Evolutionary conservation across 768 basidiomycete genomes (phyloP).

Genomic region (Lentinula sp.): DNA sequence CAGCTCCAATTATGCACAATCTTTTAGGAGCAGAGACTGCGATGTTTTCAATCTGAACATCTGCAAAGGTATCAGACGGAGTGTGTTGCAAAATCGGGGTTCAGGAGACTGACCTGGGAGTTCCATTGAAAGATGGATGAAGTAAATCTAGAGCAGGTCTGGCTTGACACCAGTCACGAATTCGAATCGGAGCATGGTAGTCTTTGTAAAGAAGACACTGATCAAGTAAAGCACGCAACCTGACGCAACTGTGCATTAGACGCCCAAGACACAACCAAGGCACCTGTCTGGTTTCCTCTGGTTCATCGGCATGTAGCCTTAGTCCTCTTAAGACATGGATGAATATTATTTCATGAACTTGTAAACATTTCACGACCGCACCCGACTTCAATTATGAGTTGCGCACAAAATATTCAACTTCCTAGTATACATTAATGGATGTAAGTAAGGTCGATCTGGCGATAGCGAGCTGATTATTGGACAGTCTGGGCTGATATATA

Average conservation of each 20-base stretch:
- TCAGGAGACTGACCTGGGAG: background rate
- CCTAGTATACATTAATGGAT: background rate
- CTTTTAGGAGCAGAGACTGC: background rate
- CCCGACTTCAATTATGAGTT: background rate
- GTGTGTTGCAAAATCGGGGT: background rate
- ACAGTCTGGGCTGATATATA: too few relatives aligned
- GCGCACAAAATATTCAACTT: background rate
- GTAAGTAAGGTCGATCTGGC: too few relatives aligned
- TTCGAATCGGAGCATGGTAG: background rate
- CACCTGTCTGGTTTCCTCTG: too few relatives aligned
- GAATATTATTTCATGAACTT: too few relatives aligned
- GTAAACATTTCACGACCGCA: too few relatives aligned
- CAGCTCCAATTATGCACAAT: constrained; percentile 69
- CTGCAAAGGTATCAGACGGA: background rate
- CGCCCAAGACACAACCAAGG: background rate
- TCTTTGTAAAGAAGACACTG: background rate
- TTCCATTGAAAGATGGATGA: background rate
- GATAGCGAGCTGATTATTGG: too few relatives aligned
- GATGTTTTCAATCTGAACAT: background rate
- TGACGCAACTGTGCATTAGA: background rate
- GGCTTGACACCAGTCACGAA: background rate
- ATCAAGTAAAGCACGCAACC: background rate
- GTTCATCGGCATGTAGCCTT: too few relatives aligned
- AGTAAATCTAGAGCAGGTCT: background rate
- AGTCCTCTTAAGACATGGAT: too few relatives aligned